A percentile compares a stretch with the other conserved stretches of the same genome.
Evolutionary conservation across 129 eudicot species (phyloP).

Genomic region (Apium graveolens): DNA sequence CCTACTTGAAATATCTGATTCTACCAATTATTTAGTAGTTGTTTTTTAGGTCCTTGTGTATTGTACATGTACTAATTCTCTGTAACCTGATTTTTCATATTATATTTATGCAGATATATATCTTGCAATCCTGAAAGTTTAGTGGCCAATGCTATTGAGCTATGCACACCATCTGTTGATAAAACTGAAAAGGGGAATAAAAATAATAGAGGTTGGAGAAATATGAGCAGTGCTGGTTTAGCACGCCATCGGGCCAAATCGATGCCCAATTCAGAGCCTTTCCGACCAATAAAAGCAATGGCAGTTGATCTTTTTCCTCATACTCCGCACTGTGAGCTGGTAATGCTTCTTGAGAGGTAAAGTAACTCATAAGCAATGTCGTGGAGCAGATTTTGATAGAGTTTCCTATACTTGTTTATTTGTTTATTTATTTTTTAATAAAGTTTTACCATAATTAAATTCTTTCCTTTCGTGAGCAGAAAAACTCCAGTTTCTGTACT

Average conservation of each 20-base stretch:
- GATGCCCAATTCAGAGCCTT: conserved; percentile 89
- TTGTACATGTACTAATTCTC: conserved; percentile 4
- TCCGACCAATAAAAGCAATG: conserved; percentile 84
- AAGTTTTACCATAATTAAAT: background rate
- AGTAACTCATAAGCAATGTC: background rate
- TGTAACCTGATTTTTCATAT: conserved; percentile 4
- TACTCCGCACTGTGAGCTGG: conserved; percentile 85
- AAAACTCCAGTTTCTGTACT: background rate
- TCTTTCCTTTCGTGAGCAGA: background rate
- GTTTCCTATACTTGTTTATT: background rate
- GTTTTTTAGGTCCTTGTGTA: background rate
- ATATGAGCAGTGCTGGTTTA: conserved; percentile 79
- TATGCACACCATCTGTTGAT: conserved; percentile 84
- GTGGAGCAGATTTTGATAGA: background rate
- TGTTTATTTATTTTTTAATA: background rate
- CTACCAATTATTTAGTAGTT: background rate
- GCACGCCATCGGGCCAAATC: conserved; percentile 86
- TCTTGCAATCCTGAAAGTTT: conserved; percentile 94
- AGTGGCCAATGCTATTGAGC: conserved; percentile 96
- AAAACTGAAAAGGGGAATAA: conserved; percentile 53
- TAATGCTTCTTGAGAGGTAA: conserved; percentile 38
- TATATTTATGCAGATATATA: conserved; percentile 52
- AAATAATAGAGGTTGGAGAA: conserved; percentile 69
- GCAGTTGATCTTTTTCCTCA: conserved; percentile 93
- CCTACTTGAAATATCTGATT: background rate